Base-by-base conservation (phyloP, 2,329 filamentous ascomycete genomes). In the Pezicula neosporulosa region DNA sequence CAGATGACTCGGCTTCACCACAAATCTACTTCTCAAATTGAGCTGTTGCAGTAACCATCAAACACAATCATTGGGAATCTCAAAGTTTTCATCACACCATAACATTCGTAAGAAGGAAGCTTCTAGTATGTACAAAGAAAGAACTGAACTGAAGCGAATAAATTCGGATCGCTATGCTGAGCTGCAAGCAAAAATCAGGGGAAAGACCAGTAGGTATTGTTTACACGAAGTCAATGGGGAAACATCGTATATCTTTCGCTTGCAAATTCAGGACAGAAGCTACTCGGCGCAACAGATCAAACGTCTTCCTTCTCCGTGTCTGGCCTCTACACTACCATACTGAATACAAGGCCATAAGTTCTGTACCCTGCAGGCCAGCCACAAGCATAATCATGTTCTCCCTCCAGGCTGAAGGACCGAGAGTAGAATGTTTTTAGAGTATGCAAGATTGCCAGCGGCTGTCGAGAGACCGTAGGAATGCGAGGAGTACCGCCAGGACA, bases 401-500 rank as follows among this genome's bases (percentile, higher is more conserved):
- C 48, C 52, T 49, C 56, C 50, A 28, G 48, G 33, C 41, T 48
- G 47, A 54, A 45, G 43, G 45, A 37, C 46, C 18, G 36, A 53
- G 42, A 51, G 45, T 50, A 47, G 50, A 44, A 58, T 51, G 49
- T 49, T 52, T 55, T 54, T 54, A 61, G 30, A 30, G 51, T 61
- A 63, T 64, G 62, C 61, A 61, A 55, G 53, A 56, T 44, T 54
- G 61, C 63, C 58, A 58, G 62, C 61, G 56, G 58, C 59, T 47
- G 44, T 46, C 24, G 49, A 58, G 47, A 50, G 36, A 54, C 59
- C 60, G 61, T 59, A 62, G 47, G 56, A 48, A 61, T 57, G 53
- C 38, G 52, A 53, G 53, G 55, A 55, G 53, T 54, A 62, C 56
- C 55, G 47, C 57, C 57, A 59, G 60, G 58, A 60, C 47, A 56